Evolutionary conservation across 192 early-diverging fungal genomes (phyloP).

Genomic region (Podila minutissima): DNA sequence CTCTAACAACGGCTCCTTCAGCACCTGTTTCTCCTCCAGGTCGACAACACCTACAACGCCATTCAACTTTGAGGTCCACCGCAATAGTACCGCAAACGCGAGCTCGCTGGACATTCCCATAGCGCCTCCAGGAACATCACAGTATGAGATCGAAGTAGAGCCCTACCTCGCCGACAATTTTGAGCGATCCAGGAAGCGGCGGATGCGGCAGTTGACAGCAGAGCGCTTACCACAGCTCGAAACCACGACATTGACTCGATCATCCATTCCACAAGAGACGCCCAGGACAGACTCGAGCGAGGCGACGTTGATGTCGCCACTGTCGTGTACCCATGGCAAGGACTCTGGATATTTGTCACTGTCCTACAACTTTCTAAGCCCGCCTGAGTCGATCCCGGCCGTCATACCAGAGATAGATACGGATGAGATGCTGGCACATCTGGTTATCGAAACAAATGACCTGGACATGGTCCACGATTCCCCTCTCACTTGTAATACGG

Average conservation of each 20-base stretch:
- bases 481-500: background rate
- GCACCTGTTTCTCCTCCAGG: background rate
- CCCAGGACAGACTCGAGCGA: background rate
- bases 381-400: background rate
- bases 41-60: background rate
- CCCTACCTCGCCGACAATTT: background rate
- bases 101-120: background rate
- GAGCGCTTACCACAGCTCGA: slow-evolving; percentile 1
- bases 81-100: background rate
- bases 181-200: background rate
- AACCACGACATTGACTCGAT: background rate
- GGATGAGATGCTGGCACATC: background rate
- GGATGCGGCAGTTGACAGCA: background rate
- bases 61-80: background rate
- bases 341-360: slow-evolving; percentile 29
- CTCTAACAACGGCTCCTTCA: background rate
- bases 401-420: background rate
- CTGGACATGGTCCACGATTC: background rate
- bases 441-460: background rate
- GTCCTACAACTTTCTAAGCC: background rate
- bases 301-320: slow-evolving; percentile 10
- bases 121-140: background rate
- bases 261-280: background rate
- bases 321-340: slow-evolving; percentile 12
- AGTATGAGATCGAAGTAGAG: background rate